Conservation (phyloP, 2,329 filamentous ascomycete species). For the Talaromyces sp. region DNA sequence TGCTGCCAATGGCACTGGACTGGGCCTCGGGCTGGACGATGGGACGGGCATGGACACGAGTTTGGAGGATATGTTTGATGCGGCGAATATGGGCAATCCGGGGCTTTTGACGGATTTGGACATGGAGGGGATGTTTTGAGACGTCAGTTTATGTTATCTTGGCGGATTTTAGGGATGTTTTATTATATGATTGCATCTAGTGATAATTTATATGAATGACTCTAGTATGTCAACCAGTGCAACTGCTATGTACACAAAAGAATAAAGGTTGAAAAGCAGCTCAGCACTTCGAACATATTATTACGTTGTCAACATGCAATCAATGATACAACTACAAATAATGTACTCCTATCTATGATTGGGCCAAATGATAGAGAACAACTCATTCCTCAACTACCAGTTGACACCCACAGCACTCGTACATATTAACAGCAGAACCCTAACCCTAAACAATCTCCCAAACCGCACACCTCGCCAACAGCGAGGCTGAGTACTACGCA, state of each 20-base stretch:
- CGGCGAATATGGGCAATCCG: conserved; percentile 38
- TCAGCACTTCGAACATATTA: background rate
- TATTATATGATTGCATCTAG: too few species aligned
- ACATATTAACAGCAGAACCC: too few species aligned
- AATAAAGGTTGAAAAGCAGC: too few species aligned
- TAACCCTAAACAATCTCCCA: too few species aligned
- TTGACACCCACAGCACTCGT: too few species aligned
- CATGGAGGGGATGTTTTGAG: conserved; percentile 41
- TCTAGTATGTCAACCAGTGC: too few species aligned
- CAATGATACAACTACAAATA: background rate
- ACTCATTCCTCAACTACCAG: background rate
- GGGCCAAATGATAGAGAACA: background rate
- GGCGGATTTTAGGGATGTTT: background rate
- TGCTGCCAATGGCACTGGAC: conserved; percentile 21
- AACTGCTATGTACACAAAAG: too few species aligned
- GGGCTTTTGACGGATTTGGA: conserved; percentile 38
- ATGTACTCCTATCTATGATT: background rate
- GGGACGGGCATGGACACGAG: conserved; percentile 27
- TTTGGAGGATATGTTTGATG: conserved; percentile 40
- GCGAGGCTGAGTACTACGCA: too few species aligned
- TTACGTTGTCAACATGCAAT: too few species aligned
- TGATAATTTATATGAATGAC: too few species aligned
- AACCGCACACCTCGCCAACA: too few species aligned
- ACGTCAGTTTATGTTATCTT: background rate
- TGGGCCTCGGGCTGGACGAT: conserved; percentile 22